Evolutionary conservation across 179 eudicot genomes (phyloP).

Genomic region (Patellifolia procumbens): DNA sequence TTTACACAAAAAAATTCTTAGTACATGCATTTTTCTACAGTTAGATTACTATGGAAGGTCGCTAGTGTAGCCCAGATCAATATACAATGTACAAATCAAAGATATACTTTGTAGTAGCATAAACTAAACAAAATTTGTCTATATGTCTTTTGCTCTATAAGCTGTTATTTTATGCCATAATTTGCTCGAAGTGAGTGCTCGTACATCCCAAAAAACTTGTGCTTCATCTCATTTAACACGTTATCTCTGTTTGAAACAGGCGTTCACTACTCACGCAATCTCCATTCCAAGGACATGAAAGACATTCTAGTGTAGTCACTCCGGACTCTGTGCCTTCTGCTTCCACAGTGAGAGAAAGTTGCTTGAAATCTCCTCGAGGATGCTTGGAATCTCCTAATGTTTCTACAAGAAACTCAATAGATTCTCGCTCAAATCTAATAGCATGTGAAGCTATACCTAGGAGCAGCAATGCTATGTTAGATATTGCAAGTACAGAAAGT

Average conservation of each 20-base stretch:
- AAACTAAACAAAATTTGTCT: slow-evolving; percentile 3
- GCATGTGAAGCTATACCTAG: slow-evolving; percentile 37
- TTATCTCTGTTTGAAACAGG: slow-evolving; percentile 42
- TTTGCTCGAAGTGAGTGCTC: not conserved
- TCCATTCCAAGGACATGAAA: slow-evolving; percentile 49
- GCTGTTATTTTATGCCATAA: slow-evolving; percentile 10
- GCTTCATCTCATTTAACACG: slow-evolving; percentile 8
- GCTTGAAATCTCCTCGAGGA: slow-evolving; percentile 39
- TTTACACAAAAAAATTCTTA: not conserved
- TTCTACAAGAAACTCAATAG: slow-evolving; percentile 40
- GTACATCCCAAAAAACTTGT: not conserved
- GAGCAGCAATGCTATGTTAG: slow-evolving; percentile 29
- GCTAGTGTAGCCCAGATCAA: not conserved
- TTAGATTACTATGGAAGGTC: not conserved
- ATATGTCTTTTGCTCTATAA: not conserved
- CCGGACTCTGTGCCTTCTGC: slow-evolving; percentile 47
- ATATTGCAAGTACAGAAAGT: slow-evolving; percentile 24
- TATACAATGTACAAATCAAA: not conserved
- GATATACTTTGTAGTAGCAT: not conserved
- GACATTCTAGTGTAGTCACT: slow-evolving; percentile 30
- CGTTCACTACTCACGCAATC: slow-evolving; percentile 93
- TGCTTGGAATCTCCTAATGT: slow-evolving; percentile 29
- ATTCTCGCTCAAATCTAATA: slow-evolving; percentile 26
- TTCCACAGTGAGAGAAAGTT: slow-evolving; percentile 37
- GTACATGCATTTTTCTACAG: not conserved